phyloP scores from a whole-genome alignment of 805 yeast genomes.

The Grigorovia humatica region DNA sequence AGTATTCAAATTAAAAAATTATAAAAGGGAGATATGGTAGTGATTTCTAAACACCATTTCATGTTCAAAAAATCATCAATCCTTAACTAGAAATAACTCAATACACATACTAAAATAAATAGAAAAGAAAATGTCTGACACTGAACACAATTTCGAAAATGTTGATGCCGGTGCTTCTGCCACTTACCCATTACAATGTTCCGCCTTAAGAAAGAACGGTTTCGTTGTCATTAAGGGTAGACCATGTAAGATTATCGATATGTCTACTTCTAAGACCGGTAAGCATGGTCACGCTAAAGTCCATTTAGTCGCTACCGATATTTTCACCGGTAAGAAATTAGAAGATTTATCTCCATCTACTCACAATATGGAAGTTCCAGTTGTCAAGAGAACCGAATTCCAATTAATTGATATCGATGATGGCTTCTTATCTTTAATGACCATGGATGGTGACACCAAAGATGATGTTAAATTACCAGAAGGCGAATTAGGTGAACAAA shows the following conservation, averaged over 20 bases:
- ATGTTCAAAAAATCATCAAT: too few relatives aligned
- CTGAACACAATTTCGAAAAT: constrained; percentile 91
- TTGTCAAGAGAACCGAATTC: constrained; percentile 87
- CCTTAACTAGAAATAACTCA: too few relatives aligned
- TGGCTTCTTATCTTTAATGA: constrained; percentile 92
- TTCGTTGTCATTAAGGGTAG: constrained; percentile 96
- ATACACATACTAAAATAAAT: not conserved
- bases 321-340: constrained; percentile 96
- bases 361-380: constrained; percentile 99
- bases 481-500: constrained; percentile 87
- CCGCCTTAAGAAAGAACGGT: constrained; percentile 98
- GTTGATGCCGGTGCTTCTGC: constrained; percentile 97
- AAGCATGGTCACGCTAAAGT: constrained; percentile 99
- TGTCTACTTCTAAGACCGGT: constrained; percentile 99
- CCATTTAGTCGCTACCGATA: constrained; percentile 95
- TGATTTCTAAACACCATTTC: too few relatives aligned
- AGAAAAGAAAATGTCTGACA: constrained; percentile 25
- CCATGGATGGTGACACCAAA: constrained; percentile 93
- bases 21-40: too few relatives aligned
- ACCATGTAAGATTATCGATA: constrained; percentile 98
- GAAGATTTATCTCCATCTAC: constrained; percentile 99
- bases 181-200: constrained; percentile 98
- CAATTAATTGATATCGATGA: constrained; percentile 96
- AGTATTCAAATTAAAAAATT: too few relatives aligned
- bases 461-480: constrained; percentile 97